Base-by-base conservation (phyloP, 2,329 filamentous ascomycete species). In the Calonectria crousiana region DNA sequence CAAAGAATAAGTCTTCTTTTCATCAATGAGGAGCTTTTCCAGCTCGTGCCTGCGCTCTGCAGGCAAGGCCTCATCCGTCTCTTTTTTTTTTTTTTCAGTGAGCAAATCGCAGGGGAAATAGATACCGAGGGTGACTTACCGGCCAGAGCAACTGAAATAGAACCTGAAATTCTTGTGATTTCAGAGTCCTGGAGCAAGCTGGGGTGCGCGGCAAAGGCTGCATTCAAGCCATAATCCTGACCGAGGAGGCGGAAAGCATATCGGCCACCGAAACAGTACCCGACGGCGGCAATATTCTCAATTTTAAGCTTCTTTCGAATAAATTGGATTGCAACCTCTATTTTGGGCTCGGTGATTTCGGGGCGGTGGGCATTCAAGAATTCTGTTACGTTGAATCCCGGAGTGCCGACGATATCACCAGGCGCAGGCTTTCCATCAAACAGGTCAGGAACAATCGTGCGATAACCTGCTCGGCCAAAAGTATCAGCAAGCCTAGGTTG, bases 121-220 rank as follows among this genome's bases (percentile, higher is more conserved):
- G 28, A 28, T 20, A 6, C 6, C 18, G 11, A 34, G 20, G 23
- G 2, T 23, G 13, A 14, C 26, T 26, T 18, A 62, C 56, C 56
- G 5, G 56, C 56, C 23, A 62, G 28, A 6, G 56, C 56, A 18
- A 62, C 56, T 18, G 56, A 41, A 26, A 62, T 10, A 13, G 56
- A 23, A 4, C 56, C 56, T 2, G 34, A 41, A 16, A 62, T 28
- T 2, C 14, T 9, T 9, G 56, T 28, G 36, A 62, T 62, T n/a
- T 62, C 56, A 20, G 56, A 62, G 32, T 62, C 56, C 23, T 62
- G 34, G 56, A 62, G 56, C 36, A 62, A 41, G 56, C 56, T 62
- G 16, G 56, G 56, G 36, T 62, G 56, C 1, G 56, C 56, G 16
- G 56, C 56, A 28, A 62, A 62, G 14, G 56, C 56, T 41, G 56